phyloP scores from a whole-genome alignment of 192 early-diverging fungal species.

The Coemansia sp. region DNA sequence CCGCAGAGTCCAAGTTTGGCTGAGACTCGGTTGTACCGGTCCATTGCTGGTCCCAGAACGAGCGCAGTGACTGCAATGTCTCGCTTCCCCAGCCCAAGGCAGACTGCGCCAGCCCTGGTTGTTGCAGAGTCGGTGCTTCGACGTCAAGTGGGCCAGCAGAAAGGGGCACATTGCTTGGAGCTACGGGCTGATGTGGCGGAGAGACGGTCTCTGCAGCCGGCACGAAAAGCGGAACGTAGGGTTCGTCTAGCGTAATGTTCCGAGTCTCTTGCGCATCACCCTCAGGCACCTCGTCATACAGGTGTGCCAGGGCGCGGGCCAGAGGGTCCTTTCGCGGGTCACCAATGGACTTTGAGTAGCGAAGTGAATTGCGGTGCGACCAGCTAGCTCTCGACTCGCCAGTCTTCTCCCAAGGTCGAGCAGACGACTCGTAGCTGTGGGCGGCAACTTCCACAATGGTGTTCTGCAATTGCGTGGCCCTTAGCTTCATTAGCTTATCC shows the following conservation, averaged over 20 bases:
- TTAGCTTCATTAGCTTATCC: slow-evolving; percentile 33
- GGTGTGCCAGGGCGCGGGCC: slow-evolving; percentile 38
- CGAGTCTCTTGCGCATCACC: slow-evolving; percentile 23
- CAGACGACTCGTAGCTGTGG: slow-evolving; percentile 43
- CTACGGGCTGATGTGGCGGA: slow-evolving; percentile 5
- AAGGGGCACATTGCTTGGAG: not conserved
- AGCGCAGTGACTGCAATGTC: slow-evolving; percentile 35
- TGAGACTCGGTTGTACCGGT: not conserved
- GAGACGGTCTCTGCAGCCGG: slow-evolving; percentile 9
- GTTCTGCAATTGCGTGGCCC: slow-evolving; percentile 36
- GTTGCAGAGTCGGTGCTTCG: not conserved
- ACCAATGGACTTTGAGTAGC: slow-evolving; percentile 40
- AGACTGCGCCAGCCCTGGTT: slow-evolving; percentile 20
- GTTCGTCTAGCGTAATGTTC: slow-evolving; percentile 17
- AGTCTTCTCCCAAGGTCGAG: slow-evolving; percentile 46
- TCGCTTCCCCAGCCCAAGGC: slow-evolving; percentile 48
- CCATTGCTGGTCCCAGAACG: slow-evolving; percentile 39
- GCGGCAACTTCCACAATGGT: slow-evolving; percentile 52
- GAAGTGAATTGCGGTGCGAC: slow-evolving; percentile 44
- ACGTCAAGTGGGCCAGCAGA: not conserved
- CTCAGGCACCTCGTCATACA: slow-evolving; percentile 32
- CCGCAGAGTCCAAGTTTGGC: not conserved
- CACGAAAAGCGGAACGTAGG: slow-evolving; percentile 27
- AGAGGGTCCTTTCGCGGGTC: slow-evolving; percentile 35
- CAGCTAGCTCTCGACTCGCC: slow-evolving; percentile 44